These are phyloP conservation scores for Fusarium guadeloupense DNA, from an alignment of 2,329 filamentous ascomycete species.

Conservation along the genomic window DNA sequence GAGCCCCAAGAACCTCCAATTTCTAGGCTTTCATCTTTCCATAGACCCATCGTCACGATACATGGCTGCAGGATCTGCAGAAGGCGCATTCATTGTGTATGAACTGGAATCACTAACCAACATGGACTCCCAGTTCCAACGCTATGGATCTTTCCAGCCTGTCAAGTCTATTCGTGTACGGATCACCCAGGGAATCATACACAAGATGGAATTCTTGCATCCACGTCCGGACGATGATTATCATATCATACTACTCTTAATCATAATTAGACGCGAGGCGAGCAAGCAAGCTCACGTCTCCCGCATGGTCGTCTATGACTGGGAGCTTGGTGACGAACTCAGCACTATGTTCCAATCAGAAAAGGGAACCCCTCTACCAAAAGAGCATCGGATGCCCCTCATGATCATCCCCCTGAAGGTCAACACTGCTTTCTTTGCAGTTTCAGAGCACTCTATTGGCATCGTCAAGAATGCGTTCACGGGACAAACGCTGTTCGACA, in stretches of 20 bases:
- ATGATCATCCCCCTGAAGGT: slow-evolving; percentile 78
- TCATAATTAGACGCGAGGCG: slow-evolving; percentile 58
- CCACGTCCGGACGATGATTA: slow-evolving; percentile 72
- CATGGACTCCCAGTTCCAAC: slow-evolving; percentile 61
- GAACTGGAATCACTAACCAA: slow-evolving; percentile 67
- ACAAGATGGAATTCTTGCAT: slow-evolving; percentile 87
- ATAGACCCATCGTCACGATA: slow-evolving; percentile 80
- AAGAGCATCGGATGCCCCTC: slow-evolving; percentile 67
- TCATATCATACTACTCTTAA: slow-evolving; percentile 79
- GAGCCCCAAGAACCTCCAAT: slow-evolving; percentile 66
- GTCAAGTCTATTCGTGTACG: slow-evolving; percentile 60
- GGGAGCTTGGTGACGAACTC: slow-evolving; percentile 63
- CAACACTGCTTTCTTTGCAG: slow-evolving; percentile 74
- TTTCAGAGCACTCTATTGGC: slow-evolving; percentile 68
- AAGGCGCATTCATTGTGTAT: slow-evolving; percentile 76
- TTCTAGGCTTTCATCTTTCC: slow-evolving; percentile 72
- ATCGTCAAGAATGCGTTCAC: slow-evolving; percentile 65
- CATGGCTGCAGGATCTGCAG: slow-evolving; percentile 74
- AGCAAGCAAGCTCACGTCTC: slow-evolving; percentile 45
- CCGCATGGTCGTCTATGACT: slow-evolving; percentile 67
- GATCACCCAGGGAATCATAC: slow-evolving; percentile 74
- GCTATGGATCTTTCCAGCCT: slow-evolving; percentile 61
- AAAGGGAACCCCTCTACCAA: slow-evolving; percentile 60
- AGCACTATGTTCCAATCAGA: slow-evolving; percentile 55
- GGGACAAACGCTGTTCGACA: slow-evolving; percentile 59